Conservation (phyloP, 2,329 filamentous ascomycete genomes). For the Rasamsonia emersonii region DNA sequence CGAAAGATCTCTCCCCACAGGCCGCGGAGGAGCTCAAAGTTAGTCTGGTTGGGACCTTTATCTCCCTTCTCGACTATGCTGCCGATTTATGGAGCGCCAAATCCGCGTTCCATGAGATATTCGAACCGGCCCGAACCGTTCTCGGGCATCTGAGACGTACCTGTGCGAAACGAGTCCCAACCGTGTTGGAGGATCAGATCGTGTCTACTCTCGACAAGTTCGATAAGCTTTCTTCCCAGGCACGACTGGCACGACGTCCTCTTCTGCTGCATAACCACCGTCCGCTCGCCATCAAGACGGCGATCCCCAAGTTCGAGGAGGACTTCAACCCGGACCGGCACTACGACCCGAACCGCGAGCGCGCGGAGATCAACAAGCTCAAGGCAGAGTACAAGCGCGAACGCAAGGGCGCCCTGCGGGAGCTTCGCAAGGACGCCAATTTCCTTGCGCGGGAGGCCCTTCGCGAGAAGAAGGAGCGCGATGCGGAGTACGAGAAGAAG, state of each 20-base stretch:
- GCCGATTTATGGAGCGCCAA: slow-evolving; percentile 66
- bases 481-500: slow-evolving; percentile 93
- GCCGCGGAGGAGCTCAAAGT: slow-evolving; percentile 43
- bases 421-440: slow-evolving; percentile 88
- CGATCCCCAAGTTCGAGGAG: slow-evolving; percentile 93
- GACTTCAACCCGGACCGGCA: slow-evolving; percentile 89
- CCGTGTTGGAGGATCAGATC: slow-evolving; percentile 16
- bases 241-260: slow-evolving; percentile 62
- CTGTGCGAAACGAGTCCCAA: background rate
- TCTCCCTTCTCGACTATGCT: slow-evolving; percentile 58
- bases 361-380: slow-evolving; percentile 74
- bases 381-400: slow-evolving; percentile 89
- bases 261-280: slow-evolving; percentile 83
- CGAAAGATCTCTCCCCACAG: slow-evolving; percentile 11
- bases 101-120: slow-evolving; percentile 69
- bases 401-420: slow-evolving; percentile 86
- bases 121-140: slow-evolving; percentile 54
- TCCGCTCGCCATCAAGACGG: slow-evolving; percentile 77
- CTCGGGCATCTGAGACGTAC: slow-evolving; percentile 26
- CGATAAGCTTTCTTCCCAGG: slow-evolving; percentile 44
- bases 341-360: slow-evolving; percentile 91
- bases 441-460: slow-evolving; percentile 89
- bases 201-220: slow-evolving; percentile 25
- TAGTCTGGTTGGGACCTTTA: slow-evolving; percentile 53
- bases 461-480: slow-evolving; percentile 83